A percentile compares a stretch with the other conserved stretches of the same genome.
Evolutionary conservation across 257 asterid species (phyloP).

Genomic region (Gentiana dahurica): DNA sequence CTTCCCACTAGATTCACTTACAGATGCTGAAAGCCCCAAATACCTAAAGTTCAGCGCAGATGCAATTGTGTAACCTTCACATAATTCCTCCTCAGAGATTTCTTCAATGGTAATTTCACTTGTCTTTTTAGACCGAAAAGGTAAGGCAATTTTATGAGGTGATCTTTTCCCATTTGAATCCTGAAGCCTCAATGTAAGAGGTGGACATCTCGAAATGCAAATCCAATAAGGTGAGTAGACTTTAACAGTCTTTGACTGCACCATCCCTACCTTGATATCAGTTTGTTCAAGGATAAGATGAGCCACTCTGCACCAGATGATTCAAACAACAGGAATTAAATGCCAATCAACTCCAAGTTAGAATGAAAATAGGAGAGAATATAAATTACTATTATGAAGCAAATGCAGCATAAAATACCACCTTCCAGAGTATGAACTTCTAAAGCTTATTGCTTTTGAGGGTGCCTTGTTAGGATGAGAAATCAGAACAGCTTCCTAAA

Average conservation of each 20-base stretch:
- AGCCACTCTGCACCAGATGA: slow-evolving; percentile 51
- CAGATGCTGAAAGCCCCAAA: slow-evolving; percentile 74
- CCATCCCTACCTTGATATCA: slow-evolving; percentile 41
- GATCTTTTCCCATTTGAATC: slow-evolving; percentile 36
- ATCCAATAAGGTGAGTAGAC: slow-evolving; percentile 89
- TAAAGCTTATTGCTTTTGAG: slow-evolving; percentile 60
- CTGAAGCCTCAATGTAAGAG: slow-evolving; percentile 71
- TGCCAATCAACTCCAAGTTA: neutral
- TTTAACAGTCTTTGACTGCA: slow-evolving; percentile 55
- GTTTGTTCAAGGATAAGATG: slow-evolving; percentile 81
- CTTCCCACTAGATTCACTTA: slow-evolving; percentile 53
- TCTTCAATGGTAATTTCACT: slow-evolving; percentile 64
- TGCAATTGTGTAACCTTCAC: slow-evolving; percentile 82
- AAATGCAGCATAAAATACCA: slow-evolving; percentile 23
- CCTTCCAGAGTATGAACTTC: slow-evolving; percentile 99
- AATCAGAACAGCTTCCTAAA: slow-evolving; percentile 74
- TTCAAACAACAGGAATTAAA: slow-evolving; percentile 5
- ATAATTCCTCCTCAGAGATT: slow-evolving; percentile 79
- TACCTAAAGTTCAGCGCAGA: slow-evolving; percentile 75
- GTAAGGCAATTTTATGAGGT: slow-evolving; percentile 43
- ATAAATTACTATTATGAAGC: neutral
- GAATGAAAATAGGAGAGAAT: neutral
- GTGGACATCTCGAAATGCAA: slow-evolving; percentile 77
- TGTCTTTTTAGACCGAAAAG: slow-evolving; percentile 44
- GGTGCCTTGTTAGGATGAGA: slow-evolving; percentile 68